phyloP scores from a whole-genome alignment of 129 eudicot species.

The Helichrysum umbraculigerum region DNA sequence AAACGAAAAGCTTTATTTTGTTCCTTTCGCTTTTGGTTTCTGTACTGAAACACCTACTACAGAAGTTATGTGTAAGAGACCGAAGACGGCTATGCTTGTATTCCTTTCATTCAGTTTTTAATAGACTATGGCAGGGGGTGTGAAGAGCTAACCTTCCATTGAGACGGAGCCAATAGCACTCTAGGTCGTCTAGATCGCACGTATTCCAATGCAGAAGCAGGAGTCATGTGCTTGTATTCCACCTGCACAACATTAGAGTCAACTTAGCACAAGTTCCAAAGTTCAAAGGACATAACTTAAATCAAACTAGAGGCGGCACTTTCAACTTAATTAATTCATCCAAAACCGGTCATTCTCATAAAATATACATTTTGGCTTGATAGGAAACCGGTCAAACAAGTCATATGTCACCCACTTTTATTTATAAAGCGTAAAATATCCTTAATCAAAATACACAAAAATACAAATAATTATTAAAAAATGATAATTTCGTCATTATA shows the following conservation, averaged over 20 bases:
- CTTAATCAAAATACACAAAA: neutral
- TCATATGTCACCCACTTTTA: neutral
- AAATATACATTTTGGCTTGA: neutral
- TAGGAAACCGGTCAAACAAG: neutral
- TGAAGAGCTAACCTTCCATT: slow-evolving; percentile 58
- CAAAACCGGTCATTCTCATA: neutral
- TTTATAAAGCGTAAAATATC: neutral
- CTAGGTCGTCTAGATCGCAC: slow-evolving; percentile 85
- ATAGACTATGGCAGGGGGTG: neutral
- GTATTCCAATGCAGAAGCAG: slow-evolving; percentile 70
- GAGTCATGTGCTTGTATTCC: slow-evolving; percentile 80
- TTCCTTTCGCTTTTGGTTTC: too few relatives aligned
- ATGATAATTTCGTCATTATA: neutral
- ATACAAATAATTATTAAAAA: too few relatives aligned
- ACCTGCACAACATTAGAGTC: slow-evolving; percentile 45
- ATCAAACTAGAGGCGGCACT: neutral
- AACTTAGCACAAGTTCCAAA: slow-evolving; percentile 10
- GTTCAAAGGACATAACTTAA: neutral
- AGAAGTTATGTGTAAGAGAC: too few relatives aligned
- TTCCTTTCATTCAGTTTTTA: too few relatives aligned
- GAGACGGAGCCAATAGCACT: slow-evolving; percentile 81
- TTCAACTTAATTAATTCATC: neutral
- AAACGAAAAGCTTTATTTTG: too few relatives aligned
- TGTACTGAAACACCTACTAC: too few relatives aligned
- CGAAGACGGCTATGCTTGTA: too few relatives aligned